A percentile compares a stretch with the other conserved stretches of the same genome.
phyloP scores from a whole-genome alignment of 2,329 filamentous ascomycete species.

The Fusarium secorum region DNA sequence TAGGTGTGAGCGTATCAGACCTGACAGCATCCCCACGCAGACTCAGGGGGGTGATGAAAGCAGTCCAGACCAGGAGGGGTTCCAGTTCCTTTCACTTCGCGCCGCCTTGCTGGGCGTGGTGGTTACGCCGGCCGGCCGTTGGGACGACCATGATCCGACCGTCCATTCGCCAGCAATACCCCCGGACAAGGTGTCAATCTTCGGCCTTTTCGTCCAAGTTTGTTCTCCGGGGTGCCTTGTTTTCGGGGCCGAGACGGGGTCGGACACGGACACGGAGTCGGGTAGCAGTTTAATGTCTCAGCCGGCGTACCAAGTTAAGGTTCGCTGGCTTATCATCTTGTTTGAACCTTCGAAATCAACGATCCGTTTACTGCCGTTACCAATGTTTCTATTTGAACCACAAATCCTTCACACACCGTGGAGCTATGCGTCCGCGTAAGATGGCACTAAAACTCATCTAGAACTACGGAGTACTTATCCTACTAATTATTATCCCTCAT shows the following conservation, averaged over 20 bases:
- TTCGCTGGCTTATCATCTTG: neutral
- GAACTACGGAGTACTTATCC: neutral
- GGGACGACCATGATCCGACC: conserved; percentile 36
- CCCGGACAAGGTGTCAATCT: conserved; percentile 13
- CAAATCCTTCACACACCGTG: neutral
- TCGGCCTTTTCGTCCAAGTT: conserved; percentile 19
- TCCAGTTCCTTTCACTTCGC: neutral
- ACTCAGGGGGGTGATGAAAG: neutral
- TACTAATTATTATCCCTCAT: neutral
- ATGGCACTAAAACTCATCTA: neutral
- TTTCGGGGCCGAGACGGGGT: conserved; percentile 17
- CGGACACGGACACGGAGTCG: conserved; percentile 3
- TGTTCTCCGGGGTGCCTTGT: conserved; percentile 10
- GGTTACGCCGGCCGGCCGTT: conserved; percentile 28
- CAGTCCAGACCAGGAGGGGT: neutral
- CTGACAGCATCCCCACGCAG: neutral
- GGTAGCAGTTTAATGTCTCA: neutral
- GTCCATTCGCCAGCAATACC: conserved; percentile 19
- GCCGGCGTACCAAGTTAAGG: neutral
- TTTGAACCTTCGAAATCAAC: neutral
- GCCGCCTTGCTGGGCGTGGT: conserved; percentile 34
- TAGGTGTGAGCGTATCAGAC: neutral
- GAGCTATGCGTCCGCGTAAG: neutral
- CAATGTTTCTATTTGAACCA: neutral
- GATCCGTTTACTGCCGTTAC: neutral